phyloP scores from a whole-genome alignment of 257 asterid species.

The Marsdenia floribunda region DNA sequence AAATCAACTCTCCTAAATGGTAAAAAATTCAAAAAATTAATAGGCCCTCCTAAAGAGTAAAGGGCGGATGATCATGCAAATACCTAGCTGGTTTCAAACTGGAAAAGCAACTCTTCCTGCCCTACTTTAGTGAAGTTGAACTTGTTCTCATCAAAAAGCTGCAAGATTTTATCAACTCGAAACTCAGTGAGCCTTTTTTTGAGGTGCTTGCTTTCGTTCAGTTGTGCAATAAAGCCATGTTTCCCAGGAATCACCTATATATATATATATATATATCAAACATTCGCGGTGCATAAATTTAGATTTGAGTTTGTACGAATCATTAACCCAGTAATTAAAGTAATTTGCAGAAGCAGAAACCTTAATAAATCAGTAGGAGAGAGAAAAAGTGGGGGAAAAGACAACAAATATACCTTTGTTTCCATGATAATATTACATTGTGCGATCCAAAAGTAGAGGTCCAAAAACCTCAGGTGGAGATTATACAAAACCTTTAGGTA shows the following conservation, averaged over 20 bases:
- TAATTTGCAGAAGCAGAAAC: not conserved
- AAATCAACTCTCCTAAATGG: too few species aligned
- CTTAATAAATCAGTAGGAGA: not conserved
- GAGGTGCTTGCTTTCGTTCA: constrained; percentile 94
- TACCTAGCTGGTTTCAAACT: constrained; percentile 64
- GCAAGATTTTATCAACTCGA: constrained; percentile 84
- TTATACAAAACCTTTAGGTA: too few species aligned
- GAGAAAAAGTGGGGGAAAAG: not conserved
- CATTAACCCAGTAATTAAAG: too few species aligned
- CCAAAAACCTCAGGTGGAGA: too few species aligned
- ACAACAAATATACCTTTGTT: constrained; percentile 56
- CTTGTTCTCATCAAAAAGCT: constrained; percentile 84
- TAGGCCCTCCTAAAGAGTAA: too few species aligned
- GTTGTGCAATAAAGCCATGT: constrained; percentile 83
- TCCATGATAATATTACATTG: too few species aligned
- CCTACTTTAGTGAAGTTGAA: constrained; percentile 96
- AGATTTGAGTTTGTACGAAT: not conserved
- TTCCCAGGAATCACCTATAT: constrained; percentile 89
- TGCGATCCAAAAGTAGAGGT: too few species aligned
- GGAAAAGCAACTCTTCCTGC: constrained; percentile 92
- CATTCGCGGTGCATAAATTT: constrained; percentile 2
- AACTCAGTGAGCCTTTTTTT: constrained; percentile 98
- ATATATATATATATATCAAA: not conserved
- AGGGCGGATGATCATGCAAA: too few species aligned
- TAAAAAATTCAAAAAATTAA: too few species aligned